A percentile compares a stretch with the other conserved stretches of the same genome.
phyloP scores from a whole-genome alignment of 768 basidiomycete genomes.

The Coprinellus micaceus region DNA sequence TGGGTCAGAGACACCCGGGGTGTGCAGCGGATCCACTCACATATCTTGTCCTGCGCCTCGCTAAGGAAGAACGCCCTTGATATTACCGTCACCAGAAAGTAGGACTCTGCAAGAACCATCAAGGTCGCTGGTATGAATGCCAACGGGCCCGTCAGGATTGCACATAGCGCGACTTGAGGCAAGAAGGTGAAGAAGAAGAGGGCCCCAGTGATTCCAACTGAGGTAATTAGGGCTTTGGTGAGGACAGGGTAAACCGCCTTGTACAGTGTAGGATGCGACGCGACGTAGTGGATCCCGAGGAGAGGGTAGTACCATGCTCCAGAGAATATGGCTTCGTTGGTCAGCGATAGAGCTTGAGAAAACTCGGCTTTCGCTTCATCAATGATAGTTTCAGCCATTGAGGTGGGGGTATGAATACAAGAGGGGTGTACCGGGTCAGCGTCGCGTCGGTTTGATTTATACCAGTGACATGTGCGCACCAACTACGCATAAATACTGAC shows the following conservation, averaged over 20 bases:
- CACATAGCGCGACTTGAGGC: slow-evolving; percentile 63
- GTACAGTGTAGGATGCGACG: slow-evolving; percentile 34
- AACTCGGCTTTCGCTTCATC: slow-evolving; percentile 4
- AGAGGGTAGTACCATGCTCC: slow-evolving; percentile 38
- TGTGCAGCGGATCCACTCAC: slow-evolving; percentile 21
- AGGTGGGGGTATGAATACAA: neutral
- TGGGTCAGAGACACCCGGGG: neutral
- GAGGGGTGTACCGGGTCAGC: neutral
- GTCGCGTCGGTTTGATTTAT: neutral
- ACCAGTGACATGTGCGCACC: slow-evolving; percentile 4
- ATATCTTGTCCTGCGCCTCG: slow-evolving; percentile 35
- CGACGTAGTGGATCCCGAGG: slow-evolving; percentile 33
- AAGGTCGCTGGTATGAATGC: slow-evolving; percentile 52
- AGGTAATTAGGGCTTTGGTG: slow-evolving; percentile 35
- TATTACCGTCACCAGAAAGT: slow-evolving; percentile 32
- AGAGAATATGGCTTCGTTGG: slow-evolving; percentile 31
- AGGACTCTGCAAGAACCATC: slow-evolving; percentile 42
- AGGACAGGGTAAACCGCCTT: slow-evolving; percentile 33
- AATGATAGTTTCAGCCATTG: slow-evolving; percentile 7
- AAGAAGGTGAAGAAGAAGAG: slow-evolving; percentile 60
- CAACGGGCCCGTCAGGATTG: slow-evolving; percentile 60
- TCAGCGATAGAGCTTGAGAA: slow-evolving; percentile 17
- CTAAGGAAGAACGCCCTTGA: slow-evolving; percentile 34
- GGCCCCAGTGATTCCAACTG: slow-evolving; percentile 36
- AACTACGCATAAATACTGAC: slow-evolving; percentile 15